Evolutionary conservation across 2,329 filamentous ascomycete species (phyloP), one percentile per base, ranked within the genome.

Genomic region (Septoria linicola): DNA sequence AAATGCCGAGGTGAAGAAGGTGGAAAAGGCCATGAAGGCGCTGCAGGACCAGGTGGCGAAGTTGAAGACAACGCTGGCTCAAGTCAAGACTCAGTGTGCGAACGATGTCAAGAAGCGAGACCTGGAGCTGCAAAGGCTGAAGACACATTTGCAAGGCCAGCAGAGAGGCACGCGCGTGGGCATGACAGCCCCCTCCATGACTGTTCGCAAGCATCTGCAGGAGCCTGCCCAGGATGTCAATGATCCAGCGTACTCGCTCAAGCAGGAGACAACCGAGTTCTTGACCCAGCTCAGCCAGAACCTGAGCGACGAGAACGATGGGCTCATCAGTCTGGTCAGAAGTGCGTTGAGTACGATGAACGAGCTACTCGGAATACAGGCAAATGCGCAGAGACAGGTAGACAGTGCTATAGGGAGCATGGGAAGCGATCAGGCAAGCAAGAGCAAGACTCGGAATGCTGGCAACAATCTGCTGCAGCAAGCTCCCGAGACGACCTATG

Each of bases 21-120:
- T 91, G 67, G 93, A 92, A 67, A 79, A 82, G 1, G 80, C 88
- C 2, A 84, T 95, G 39, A 68, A 68, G 54, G 80, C 80, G n/a
- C 73, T 96, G 51, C 90, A 90, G 63, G 91, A 96, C 25, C 90
- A 97, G 66, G 80, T 91, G 58, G 78, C 82, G 19, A 84, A 87
- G 43, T 82, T 92, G 69, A 95, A 92, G 68, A 79, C 83, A 0
- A 81, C 88, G 2, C 83, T 96, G 2, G 81, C 86, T 23, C 92
- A 97, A 70, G 87, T 93, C 2, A 84, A 92, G 54, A 82, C 87
- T 5, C 85, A 91, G 58, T 97, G 91, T 70, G 85, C 89, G 42
- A 95, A 89, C 59, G 93, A 99, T 65, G 82, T 96, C 39, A 84
- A 92, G 54, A 92, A 95, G 66, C 83, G 92, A 35, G 93, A 99